Evolutionary conservation across 371 early-diverging fungal genomes (phyloP).

Genomic region (Haplosporangium sp.): DNA sequence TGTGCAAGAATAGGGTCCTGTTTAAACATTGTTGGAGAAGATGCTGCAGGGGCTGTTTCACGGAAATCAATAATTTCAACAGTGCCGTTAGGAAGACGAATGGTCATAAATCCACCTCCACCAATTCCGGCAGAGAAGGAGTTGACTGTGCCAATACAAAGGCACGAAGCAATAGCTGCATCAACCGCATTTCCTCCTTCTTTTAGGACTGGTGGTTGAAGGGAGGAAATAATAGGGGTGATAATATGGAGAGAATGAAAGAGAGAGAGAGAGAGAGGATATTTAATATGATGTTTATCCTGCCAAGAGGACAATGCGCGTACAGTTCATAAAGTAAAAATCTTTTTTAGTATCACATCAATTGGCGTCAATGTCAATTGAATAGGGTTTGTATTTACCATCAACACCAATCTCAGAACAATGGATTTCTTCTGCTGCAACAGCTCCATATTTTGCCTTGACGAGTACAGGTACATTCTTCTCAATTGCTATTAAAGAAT

Average conservation of each 20-base stretch:
- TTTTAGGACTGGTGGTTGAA: constrained; percentile 69
- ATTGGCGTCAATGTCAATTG: constrained; percentile 7
- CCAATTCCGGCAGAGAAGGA: constrained; percentile 97
- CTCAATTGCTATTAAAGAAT: constrained; percentile 11
- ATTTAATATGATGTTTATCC: too few species aligned
- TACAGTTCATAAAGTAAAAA: background rate
- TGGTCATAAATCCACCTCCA: constrained; percentile 98
- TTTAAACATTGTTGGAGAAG: constrained; percentile 80
- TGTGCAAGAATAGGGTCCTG: constrained; percentile 73
- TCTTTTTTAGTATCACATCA: background rate
- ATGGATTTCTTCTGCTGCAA: constrained; percentile 86
- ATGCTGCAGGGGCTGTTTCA: constrained; percentile 90
- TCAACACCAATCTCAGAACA: constrained; percentile 91
- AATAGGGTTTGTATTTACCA: constrained; percentile 56
- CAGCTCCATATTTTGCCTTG: constrained; percentile 73
- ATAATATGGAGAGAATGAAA: too few species aligned
- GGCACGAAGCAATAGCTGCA: constrained; percentile 93
- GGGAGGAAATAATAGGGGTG: too few species aligned
- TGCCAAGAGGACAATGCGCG: background rate
- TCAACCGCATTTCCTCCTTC: constrained; percentile 98
- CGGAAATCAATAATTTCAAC: constrained; percentile 83
- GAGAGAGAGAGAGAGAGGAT: too few species aligned
- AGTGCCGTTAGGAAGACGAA: constrained; percentile 75
- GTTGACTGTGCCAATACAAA: constrained; percentile 96
- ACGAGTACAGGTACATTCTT: constrained; percentile 28